phyloP scores from a whole-genome alignment of 352 stramenopile species.

The Phytophthora hybrid region DNA sequence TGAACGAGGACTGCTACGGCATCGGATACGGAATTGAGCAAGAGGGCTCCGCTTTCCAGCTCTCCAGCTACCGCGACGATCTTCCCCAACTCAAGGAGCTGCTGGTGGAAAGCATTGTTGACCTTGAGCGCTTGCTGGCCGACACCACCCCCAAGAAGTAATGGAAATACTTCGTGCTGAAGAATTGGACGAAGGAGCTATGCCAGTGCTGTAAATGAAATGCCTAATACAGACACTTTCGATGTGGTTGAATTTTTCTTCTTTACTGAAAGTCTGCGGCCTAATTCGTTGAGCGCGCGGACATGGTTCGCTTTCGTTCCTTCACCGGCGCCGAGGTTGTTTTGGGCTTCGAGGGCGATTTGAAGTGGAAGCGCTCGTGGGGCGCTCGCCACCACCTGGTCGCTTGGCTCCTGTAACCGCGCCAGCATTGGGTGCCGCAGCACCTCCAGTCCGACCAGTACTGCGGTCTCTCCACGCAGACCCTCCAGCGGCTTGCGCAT shows the following conservation, averaged over 20 bases:
- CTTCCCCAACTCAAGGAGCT: constrained; percentile 77
- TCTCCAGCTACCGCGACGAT: constrained; percentile 86
- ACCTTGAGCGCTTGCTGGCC: constrained; percentile 74
- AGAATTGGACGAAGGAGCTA: background rate
- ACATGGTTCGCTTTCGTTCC: background rate
- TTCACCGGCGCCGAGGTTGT: constrained; percentile 46
- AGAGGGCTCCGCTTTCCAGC: constrained; percentile 86
- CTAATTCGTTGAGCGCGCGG: background rate
- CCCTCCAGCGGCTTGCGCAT: constrained; percentile 19
- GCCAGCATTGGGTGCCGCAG: constrained; percentile 23
- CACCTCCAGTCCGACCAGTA: constrained; percentile 27
- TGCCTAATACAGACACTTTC: constrained; percentile 1
- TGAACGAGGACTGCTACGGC: constrained; percentile 91
- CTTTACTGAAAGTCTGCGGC: background rate
- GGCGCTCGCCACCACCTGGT: constrained; percentile 39
- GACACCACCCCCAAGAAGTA: constrained; percentile 48
- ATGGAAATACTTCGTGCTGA: background rate
- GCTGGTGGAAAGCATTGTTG: constrained; percentile 74
- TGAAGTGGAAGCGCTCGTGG: constrained; percentile 34
- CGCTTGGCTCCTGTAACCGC: constrained; percentile 44
- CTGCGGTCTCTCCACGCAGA: constrained; percentile 61
- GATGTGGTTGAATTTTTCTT: background rate
- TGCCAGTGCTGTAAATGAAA: background rate
- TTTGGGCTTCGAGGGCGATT: constrained; percentile 49
- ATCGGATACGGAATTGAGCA: constrained; percentile 91